These are phyloP conservation scores for Colletotrichum sp. DNA, from an alignment of 2,329 filamentous ascomycete genomes.

Conservation along the genomic window DNA sequence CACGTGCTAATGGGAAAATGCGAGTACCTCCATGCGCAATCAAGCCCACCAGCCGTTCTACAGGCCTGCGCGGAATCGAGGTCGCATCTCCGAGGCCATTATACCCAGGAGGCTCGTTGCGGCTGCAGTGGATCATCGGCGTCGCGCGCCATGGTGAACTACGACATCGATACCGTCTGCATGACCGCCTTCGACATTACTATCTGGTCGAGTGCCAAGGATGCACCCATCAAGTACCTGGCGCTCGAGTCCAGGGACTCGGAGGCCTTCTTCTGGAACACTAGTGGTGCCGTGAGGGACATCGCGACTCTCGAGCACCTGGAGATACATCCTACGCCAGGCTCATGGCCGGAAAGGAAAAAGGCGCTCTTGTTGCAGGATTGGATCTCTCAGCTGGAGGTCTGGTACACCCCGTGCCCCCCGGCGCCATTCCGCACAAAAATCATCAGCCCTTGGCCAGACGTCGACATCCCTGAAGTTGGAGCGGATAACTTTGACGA, in stretches of 20 bases:
- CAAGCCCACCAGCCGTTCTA: background rate
- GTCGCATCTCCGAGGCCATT: background rate
- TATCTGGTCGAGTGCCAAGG: background rate
- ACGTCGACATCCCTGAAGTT: constrained; percentile 1
- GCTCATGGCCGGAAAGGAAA: background rate
- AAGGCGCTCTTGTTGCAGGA: background rate
- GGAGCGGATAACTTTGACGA: constrained; percentile 1
- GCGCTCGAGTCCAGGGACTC: background rate
- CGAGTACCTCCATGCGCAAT: background rate
- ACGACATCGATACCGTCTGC: constrained; percentile 1
- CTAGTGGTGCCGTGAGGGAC: background rate
- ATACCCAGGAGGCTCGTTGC: background rate
- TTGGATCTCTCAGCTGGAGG: background rate
- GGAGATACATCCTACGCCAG: background rate
- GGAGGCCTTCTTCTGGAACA: constrained; percentile 2
- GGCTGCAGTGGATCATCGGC: background rate
- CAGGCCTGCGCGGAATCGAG: background rate
- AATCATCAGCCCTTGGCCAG: background rate
- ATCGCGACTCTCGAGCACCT: background rate
- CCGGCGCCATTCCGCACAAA: background rate
- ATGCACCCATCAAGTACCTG: background rate
- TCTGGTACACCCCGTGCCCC: background rate
- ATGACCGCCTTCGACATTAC: constrained; percentile 1
- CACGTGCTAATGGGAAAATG: background rate
- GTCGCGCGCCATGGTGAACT: constrained; percentile 1